A percentile compares a stretch with the other conserved stretches of the same genome.
phyloP scores from a whole-genome alignment of 108 stramenopile species.

The Skeletonema menzelii region DNA sequence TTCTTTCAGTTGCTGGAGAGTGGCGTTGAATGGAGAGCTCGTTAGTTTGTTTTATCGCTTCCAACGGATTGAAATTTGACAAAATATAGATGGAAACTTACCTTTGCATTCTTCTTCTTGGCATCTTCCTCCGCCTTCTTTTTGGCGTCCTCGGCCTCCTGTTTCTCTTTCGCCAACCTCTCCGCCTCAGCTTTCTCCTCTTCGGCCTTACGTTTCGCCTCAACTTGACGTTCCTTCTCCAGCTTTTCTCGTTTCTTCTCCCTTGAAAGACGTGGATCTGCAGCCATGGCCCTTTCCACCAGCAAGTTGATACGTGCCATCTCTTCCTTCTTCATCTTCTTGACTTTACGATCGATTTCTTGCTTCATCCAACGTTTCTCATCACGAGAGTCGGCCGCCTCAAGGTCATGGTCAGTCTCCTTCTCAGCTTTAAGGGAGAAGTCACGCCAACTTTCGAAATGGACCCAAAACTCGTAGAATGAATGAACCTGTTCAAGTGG shows the following conservation, averaged over 20 bases:
- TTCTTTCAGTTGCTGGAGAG: conserved; percentile 58
- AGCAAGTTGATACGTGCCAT: conserved; percentile 84
- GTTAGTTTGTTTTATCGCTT: background rate
- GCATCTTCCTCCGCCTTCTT: conserved; percentile 56
- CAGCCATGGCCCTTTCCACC: conserved; percentile 93
- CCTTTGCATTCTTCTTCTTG: conserved; percentile 37
- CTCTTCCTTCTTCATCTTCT: conserved; percentile 94
- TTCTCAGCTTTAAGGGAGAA: conserved; percentile 81
- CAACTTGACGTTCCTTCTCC: conserved; percentile 57
- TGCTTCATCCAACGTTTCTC: conserved; percentile 98
- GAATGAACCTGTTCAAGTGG: conserved; percentile 85
- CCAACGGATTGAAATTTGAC: background rate
- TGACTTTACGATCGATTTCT: conserved; percentile 91
- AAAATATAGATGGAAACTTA: background rate
- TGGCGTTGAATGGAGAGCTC: background rate
- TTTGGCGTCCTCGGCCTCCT: conserved; percentile 40
- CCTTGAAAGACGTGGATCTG: conserved; percentile 88
- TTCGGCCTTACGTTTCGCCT: conserved; percentile 48
- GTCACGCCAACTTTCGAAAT: conserved; percentile 97
- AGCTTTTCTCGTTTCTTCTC: conserved; percentile 56
- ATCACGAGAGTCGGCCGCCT: conserved; percentile 89
- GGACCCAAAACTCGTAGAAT: conserved; percentile 97
- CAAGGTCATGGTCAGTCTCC: conserved; percentile 85
- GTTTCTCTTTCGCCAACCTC: conserved; percentile 47
- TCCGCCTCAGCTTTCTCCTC: conserved; percentile 57